phyloP scores from a whole-genome alignment of 2,329 filamentous ascomycete genomes.

The Alternaria solani region DNA sequence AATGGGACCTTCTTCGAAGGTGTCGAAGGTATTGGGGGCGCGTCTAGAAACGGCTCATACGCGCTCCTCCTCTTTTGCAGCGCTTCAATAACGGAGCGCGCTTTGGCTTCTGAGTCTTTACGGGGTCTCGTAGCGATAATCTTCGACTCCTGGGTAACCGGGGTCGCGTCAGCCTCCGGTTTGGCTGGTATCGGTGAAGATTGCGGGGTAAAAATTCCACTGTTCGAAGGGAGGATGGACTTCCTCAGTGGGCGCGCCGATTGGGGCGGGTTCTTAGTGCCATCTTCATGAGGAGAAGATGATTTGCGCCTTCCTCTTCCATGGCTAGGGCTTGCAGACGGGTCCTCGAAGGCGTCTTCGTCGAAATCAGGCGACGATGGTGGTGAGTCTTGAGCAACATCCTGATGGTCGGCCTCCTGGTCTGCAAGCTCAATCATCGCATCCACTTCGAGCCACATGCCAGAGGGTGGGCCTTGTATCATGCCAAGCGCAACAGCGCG shows the following conservation, averaged over 20 bases:
- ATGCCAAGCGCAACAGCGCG: constrained; percentile 74
- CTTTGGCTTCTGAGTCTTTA: constrained; percentile 66
- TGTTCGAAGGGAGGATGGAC: constrained; percentile 47
- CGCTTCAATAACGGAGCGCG: constrained; percentile 68
- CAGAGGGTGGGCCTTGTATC: constrained; percentile 65
- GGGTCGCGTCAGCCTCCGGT: constrained; percentile 32
- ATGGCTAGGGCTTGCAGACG: constrained; percentile 49
- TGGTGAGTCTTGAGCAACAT: constrained; percentile 59
- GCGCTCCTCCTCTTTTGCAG: constrained; percentile 60
- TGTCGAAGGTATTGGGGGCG: constrained; percentile 35
- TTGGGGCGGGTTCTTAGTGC: constrained; percentile 31
- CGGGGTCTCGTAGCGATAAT: constrained; percentile 55
- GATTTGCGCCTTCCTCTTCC: constrained; percentile 40
- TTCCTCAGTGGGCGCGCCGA: constrained; percentile 39
- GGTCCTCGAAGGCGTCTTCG: constrained; percentile 65
- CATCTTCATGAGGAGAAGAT: constrained; percentile 39
- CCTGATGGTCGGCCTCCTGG: constrained; percentile 68
- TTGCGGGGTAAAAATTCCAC: constrained; percentile 49
- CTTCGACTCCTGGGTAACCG: constrained; percentile 34
- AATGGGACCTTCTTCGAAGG: constrained; percentile 67
- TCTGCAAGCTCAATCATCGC: constrained; percentile 86
- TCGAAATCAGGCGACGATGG: constrained; percentile 67
- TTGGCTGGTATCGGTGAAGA: constrained; percentile 42
- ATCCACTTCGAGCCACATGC: constrained; percentile 81
- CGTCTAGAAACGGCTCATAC: constrained; percentile 35